Percentiles rank a stretch among this genome's conserved stretches.
These are phyloP conservation scores for Canavalia ensiformis DNA, from an alignment of 306 rosid species.

Conservation along the genomic window DNA sequence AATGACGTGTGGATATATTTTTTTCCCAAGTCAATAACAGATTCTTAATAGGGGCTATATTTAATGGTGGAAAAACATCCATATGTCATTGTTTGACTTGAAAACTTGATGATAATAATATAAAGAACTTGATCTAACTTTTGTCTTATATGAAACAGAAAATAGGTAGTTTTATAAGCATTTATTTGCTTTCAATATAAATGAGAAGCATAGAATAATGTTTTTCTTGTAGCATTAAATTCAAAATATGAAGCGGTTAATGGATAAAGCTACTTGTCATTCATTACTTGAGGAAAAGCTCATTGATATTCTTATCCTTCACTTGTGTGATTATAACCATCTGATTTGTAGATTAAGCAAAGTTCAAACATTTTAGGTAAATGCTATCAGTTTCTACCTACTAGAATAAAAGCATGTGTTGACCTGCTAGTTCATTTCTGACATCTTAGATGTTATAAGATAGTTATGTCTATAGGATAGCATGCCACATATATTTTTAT, in stretches of 20 bases:
- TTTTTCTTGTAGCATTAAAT: not conserved
- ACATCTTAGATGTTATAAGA: slow-evolving; percentile 6
- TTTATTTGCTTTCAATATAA: slow-evolving; percentile 3
- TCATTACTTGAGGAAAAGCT: slow-evolving; percentile 2
- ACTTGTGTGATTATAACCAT: slow-evolving; percentile 7
- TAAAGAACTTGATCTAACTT: not conserved
- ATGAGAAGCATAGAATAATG: not conserved
- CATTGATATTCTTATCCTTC: not conserved
- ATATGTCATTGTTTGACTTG: not conserved
- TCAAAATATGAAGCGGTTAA: not conserved
- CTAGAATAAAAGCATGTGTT: slow-evolving; percentile 4
- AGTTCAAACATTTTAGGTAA: not conserved
- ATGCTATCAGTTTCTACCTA: not conserved
- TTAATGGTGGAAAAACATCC: not conserved
- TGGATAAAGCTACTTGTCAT: not conserved
- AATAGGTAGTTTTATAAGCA: not conserved
- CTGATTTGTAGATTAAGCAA: slow-evolving; percentile 1
- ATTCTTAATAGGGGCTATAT: not conserved
- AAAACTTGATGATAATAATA: not conserved
- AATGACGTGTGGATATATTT: not conserved
- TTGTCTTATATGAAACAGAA: not conserved
- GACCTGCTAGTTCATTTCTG: not conserved
- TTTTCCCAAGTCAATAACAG: not conserved
- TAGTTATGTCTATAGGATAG: not conserved
- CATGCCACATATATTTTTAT: not conserved